Conservation (phyloP, 2,329 filamentous ascomycete genomes). For the Cercospora sp. region DNA sequence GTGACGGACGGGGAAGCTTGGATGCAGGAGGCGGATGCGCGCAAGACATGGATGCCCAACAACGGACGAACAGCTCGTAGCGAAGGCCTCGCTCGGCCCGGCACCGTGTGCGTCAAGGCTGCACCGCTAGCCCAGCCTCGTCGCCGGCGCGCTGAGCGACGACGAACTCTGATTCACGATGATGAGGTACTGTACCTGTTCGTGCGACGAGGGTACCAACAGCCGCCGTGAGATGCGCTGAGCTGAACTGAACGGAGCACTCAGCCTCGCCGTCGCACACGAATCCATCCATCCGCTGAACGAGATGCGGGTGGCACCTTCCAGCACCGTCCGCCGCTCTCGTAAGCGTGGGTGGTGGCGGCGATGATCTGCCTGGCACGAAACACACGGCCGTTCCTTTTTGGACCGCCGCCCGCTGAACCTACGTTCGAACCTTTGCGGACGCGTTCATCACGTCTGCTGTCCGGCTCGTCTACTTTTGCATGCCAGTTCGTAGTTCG, state of each 20-base stretch:
- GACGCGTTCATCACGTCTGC: not conserved
- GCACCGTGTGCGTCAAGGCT: not conserved
- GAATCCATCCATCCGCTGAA: not conserved
- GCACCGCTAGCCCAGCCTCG: slow-evolving; percentile 2
- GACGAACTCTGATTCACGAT: not conserved
- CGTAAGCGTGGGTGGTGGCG: slow-evolving; percentile 10
- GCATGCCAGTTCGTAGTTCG: not conserved
- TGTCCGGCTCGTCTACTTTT: not conserved
- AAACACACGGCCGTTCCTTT: not conserved
- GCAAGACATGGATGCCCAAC: slow-evolving; percentile 8
- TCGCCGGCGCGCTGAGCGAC: not conserved
- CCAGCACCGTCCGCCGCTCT: not conserved
- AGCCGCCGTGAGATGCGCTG: not conserved
- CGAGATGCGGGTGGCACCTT: not conserved
- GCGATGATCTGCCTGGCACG: not conserved
- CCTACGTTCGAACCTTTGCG: not conserved
- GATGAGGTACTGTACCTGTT: not conserved
- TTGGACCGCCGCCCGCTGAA: not conserved
- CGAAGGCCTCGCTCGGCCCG: not conserved
- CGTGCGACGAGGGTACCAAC: not conserved
- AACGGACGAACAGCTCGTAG: slow-evolving; percentile 1
- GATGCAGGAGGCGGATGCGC: slow-evolving; percentile 5
- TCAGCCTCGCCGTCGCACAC: not conserved
- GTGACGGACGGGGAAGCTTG: not conserved
- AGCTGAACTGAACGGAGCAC: not conserved